phyloP scores from a whole-genome alignment of 805 yeast genomes.

The Cyberlindnera mycetangii region DNA sequence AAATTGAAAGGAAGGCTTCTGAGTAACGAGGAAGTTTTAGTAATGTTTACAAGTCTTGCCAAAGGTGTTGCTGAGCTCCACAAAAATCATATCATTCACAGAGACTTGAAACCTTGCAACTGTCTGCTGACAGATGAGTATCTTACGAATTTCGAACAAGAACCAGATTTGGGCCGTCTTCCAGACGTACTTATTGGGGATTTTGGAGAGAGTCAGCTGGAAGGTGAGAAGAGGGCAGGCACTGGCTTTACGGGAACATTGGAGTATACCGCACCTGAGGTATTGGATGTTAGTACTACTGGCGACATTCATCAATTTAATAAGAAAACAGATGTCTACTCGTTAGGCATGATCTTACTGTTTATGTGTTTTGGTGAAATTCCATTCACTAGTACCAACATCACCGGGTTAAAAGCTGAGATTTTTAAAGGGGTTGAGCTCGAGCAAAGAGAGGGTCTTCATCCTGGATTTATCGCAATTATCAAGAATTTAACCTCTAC shows the following conservation, averaged over 20 bases:
- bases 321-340: conserved; percentile 73
- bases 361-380: conserved; percentile 67
- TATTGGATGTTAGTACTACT: conserved; percentile 12
- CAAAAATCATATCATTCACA: conserved; percentile 70
- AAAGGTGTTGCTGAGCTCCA: conserved; percentile 74
- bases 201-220: conserved; percentile 83
- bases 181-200: conserved; percentile 83
- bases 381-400: conserved; percentile 46
- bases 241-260: conserved; percentile 87
- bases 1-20: conserved; percentile 35
- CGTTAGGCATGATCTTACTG: conserved; percentile 80
- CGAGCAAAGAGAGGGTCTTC: conserved; percentile 25
- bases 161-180: conserved; percentile 28
- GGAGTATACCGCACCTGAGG: conserved; percentile 85
- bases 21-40: conserved; percentile 58
- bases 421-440: conserved; percentile 26
- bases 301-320: conserved; percentile 45
- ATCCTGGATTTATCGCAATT: conserved; percentile 34
- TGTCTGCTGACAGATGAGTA: conserved; percentile 51
- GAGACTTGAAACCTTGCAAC: conserved; percentile 88
- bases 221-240: conserved; percentile 60
- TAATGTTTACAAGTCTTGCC: conserved; percentile 64
- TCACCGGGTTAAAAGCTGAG: conserved; percentile 33
- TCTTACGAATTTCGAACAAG: conserved; percentile 13
- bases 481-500: conserved; percentile 37